Evolutionary conservation across 495 filamentous ascomycete species (phyloP), one percentile per base, ranked within the genome.

Genomic region (Chaetomium cochliodes): DNA sequence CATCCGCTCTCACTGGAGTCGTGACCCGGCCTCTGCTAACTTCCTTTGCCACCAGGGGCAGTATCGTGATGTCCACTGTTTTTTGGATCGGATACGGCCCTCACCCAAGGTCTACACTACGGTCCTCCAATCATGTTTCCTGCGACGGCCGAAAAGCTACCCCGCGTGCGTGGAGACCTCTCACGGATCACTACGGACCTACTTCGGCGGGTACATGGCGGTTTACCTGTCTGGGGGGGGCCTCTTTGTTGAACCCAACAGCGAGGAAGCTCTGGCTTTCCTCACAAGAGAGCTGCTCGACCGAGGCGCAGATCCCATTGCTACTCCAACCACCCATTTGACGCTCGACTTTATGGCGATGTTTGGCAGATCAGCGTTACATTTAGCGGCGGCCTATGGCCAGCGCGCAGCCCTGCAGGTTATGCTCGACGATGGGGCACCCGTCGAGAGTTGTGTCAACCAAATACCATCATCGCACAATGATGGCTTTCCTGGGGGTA

Each of bases 251-350:
- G 1, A 47, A 12, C 13, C 3, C 0, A 41, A 58, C 41, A 46
- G 56, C 18, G 56, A 58, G 16, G 56, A 58, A 7, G 56, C 22
- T 2, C 16, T 58, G 15, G 3, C 47, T n/a, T 20, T 1, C 11
- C 41, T 58, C 15, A 7, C 30, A 5, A 58, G 46, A 20, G 23
- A 47, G 41, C 30, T 65, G n/a, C 56, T 62, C 3, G 49, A 60
- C 16, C 39, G 26, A 9, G 62, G 62, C 12, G 53, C 62, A 6
- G 46, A 65, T 11, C 62, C 62, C 5, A 23, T 20, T 13, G 44
- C 55, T 9, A 6, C 56, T 41, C 12, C 15, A 4, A 1, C 16
- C 11, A 11, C 3, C 11, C 5, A 46, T 15, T 0, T 9, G 4
- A 3, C 3, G 23, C 0, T 2, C 25, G 1, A 5, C 22, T 12